phyloP scores from a whole-genome alignment of 2,329 filamentous ascomycete genomes.

The Fusarium sp. region DNA sequence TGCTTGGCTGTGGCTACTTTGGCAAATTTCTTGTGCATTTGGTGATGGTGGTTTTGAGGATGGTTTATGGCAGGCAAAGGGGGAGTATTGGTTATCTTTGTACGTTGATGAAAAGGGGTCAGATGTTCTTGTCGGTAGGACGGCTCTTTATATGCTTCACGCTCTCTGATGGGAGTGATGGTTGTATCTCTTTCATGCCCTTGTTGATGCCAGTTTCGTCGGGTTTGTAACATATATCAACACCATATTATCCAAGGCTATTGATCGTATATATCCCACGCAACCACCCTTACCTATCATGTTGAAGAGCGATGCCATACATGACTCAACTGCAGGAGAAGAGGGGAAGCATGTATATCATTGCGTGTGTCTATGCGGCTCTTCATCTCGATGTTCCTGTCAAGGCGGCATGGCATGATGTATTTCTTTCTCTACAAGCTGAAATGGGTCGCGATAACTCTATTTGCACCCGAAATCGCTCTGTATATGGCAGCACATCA shows the following conservation, averaged over 20 bases:
- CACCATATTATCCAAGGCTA: not conserved
- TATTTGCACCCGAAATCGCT: constrained; percentile 48
- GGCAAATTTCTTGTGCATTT: constrained; percentile 14
- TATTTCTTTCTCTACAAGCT: constrained; percentile 27
- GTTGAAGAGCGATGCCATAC: not conserved
- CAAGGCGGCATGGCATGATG: not conserved
- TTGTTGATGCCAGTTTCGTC: not conserved
- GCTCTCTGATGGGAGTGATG: constrained; percentile 8
- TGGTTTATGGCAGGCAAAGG: not conserved
- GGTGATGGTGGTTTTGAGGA: not conserved
- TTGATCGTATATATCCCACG: not conserved
- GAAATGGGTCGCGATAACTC: constrained; percentile 44
- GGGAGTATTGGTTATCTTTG: constrained; percentile 39
- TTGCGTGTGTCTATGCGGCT: constrained; percentile 50
- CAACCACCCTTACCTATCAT: not conserved
- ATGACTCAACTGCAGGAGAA: not conserved
- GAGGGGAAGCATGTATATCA: not conserved
- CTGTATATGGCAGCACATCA: constrained; percentile 38
- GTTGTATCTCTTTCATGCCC: constrained; percentile 11
- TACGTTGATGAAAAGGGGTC: constrained; percentile 22
- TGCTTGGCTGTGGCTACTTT: constrained; percentile 8
- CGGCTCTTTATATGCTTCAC: constrained; percentile 3
- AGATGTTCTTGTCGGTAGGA: constrained; percentile 12
- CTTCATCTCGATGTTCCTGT: constrained; percentile 51
- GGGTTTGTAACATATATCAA: constrained; percentile 6